Conservation (phyloP, 176 grass and related monocot genomes). For the Aechmea fasciata region DNA sequence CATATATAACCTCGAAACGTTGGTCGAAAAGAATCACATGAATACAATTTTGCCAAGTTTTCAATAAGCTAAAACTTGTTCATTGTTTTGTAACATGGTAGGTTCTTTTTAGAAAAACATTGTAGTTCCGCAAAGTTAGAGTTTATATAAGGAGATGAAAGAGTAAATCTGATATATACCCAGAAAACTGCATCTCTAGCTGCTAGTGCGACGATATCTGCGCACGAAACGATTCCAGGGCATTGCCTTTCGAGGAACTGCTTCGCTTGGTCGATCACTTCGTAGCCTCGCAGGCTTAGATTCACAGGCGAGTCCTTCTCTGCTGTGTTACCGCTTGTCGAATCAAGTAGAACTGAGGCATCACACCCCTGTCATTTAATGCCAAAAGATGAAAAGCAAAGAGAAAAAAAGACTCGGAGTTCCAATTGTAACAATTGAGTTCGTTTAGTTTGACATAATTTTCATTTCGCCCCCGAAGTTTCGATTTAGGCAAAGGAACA, state of each 20-base stretch:
- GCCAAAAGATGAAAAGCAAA: background rate
- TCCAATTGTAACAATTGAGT: too few species aligned
- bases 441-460: too few species aligned
- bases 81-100: too few species aligned
- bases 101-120: too few species aligned
- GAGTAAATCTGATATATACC: conserved; percentile 11
- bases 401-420: too few species aligned
- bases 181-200: conserved; percentile 68
- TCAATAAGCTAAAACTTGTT: too few species aligned
- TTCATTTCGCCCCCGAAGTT: too few species aligned
- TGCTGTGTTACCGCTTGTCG: conserved; percentile 39
- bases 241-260: conserved; percentile 43
- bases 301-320: conserved; percentile 87
- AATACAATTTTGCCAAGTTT: background rate
- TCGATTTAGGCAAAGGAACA: too few species aligned
- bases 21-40: background rate
- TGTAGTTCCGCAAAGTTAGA: too few species aligned
- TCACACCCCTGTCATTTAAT: conserved; percentile 66
- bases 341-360: conserved; percentile 76
- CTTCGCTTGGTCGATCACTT: conserved; percentile 77
- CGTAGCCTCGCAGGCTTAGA: conserved; percentile 61
- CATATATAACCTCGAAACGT: too few species aligned
- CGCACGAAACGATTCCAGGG: conserved; percentile 73
- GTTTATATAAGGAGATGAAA: background rate
- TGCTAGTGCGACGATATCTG: conserved; percentile 59